A percentile compares a stretch with the other conserved stretches of the same genome.
These are phyloP conservation scores for Coniochaeta ligniaria DNA, from an alignment of 2,329 filamentous ascomycete genomes.

Conservation along the genomic window DNA sequence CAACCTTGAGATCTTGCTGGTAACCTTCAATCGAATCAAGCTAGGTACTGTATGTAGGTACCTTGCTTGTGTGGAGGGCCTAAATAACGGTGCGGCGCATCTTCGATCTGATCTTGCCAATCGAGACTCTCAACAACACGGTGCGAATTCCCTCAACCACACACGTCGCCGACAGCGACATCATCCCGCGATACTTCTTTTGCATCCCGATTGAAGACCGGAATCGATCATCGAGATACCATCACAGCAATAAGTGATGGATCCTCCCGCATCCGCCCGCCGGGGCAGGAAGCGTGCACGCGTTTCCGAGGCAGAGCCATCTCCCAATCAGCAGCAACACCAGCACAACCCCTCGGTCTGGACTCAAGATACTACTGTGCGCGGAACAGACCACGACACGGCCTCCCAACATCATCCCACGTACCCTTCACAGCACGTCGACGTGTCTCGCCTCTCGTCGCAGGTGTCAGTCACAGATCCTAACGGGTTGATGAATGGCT, in stretches of 20 bases:
- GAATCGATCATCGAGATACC: background rate
- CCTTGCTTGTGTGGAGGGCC: background rate
- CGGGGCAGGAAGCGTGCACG: slow-evolving; percentile 1
- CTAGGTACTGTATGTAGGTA: background rate
- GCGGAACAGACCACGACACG: slow-evolving; percentile 2
- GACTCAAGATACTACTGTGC: slow-evolving; percentile 18
- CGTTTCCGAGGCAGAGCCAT: slow-evolving; percentile 1
- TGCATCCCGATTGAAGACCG: background rate
- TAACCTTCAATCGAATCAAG: background rate
- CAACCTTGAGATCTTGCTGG: background rate
- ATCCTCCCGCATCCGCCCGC: background rate
- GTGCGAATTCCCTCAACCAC: background rate
- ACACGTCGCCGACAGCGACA: background rate
- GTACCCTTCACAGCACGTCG: slow-evolving; percentile 18
- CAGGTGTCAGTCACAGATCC: slow-evolving; percentile 12
- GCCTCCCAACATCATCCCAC: slow-evolving; percentile 9
- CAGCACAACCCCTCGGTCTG: slow-evolving; percentile 11
- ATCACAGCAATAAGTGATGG: background rate
- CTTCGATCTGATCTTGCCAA: background rate
- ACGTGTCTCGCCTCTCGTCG: slow-evolving; percentile 12
- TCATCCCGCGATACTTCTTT: background rate
- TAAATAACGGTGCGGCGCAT: background rate
- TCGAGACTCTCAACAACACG: background rate
- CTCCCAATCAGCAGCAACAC: slow-evolving; percentile 2
- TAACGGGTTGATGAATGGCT: slow-evolving; percentile 18